Evolutionary conservation across 768 basidiomycete species (phyloP).

Genomic region (Suillus americanus): DNA sequence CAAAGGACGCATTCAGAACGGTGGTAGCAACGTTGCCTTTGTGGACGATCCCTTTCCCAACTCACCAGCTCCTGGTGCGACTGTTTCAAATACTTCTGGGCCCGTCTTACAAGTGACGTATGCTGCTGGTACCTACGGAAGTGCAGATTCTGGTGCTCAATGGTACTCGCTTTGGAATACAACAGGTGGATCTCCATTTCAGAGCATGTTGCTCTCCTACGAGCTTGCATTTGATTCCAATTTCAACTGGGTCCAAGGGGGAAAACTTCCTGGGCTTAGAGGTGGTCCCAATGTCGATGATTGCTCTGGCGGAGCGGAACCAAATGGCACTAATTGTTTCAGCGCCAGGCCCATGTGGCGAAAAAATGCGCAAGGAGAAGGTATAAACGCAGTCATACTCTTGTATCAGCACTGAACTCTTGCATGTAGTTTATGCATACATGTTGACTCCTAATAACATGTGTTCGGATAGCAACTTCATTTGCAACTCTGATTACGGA

Average conservation of each 20-base stretch:
- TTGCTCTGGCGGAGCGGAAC: constrained; percentile 67
- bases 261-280: constrained; percentile 75
- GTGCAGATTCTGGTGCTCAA: constrained; percentile 63
- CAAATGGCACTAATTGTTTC: constrained; percentile 70
- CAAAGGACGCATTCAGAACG: constrained; percentile 61
- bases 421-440: constrained; percentile 71
- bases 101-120: constrained; percentile 63
- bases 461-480: constrained; percentile 53
- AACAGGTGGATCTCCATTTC: constrained; percentile 52
- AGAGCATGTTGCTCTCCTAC: constrained; percentile 71
- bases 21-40: constrained; percentile 55
- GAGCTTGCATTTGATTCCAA: constrained; percentile 67
- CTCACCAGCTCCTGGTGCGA: constrained; percentile 36
- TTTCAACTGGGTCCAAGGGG: constrained; percentile 74
- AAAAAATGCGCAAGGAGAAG: constrained; percentile 61
- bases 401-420: constrained; percentile 2
- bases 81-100: constrained; percentile 25
- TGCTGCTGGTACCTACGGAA: constrained; percentile 57
- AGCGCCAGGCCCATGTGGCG: constrained; percentile 80
- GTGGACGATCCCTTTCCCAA: constrained; percentile 68
- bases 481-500: constrained; percentile 76
- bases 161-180: constrained; percentile 70
- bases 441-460: constrained; percentile 63
- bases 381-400: constrained; percentile 36
- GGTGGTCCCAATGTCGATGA: constrained; percentile 63